Conservation (phyloP, 331 rosid genomes). For the Telfairia occidentalis region DNA sequence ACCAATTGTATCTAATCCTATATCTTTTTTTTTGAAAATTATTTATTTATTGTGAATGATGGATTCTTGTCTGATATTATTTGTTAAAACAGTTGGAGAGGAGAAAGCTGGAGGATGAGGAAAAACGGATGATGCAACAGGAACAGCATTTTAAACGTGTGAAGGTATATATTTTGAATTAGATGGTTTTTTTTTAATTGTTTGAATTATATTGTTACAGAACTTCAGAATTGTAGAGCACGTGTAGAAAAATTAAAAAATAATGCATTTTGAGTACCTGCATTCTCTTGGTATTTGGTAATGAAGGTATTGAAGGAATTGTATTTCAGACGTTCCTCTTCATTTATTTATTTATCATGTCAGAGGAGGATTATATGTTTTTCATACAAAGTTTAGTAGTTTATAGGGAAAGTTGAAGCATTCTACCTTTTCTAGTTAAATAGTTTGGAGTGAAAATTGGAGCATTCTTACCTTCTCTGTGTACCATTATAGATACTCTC, state of each 20-base stretch:
- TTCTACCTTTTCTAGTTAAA: neutral
- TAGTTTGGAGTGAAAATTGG: neutral
- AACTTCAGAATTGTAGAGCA: neutral
- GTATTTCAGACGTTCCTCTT: neutral
- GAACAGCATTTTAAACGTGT: conserved; percentile 86
- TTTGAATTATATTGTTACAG: neutral
- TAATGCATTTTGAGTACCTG: neutral
- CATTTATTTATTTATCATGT: neutral
- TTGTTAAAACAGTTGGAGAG: conserved; percentile 65
- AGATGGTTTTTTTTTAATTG: neutral
- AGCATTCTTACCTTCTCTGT: neutral
- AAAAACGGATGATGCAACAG: conserved; percentile 84
- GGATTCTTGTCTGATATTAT: conserved; percentile 13
- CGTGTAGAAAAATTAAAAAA: neutral
- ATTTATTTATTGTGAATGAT: neutral
- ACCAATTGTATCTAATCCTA: neutral
- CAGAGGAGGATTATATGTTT: neutral
- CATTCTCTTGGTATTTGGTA: neutral
- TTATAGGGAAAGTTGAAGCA: neutral
- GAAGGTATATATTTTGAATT: conserved; percentile 44
- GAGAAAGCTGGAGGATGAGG: conserved; percentile 92
- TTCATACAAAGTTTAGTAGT: neutral
- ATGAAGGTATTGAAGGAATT: neutral
- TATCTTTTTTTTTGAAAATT: neutral
- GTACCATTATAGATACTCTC: neutral